phyloP scores from a whole-genome alignment of 768 basidiomycete genomes.

The Pisolithus orientalis region DNA sequence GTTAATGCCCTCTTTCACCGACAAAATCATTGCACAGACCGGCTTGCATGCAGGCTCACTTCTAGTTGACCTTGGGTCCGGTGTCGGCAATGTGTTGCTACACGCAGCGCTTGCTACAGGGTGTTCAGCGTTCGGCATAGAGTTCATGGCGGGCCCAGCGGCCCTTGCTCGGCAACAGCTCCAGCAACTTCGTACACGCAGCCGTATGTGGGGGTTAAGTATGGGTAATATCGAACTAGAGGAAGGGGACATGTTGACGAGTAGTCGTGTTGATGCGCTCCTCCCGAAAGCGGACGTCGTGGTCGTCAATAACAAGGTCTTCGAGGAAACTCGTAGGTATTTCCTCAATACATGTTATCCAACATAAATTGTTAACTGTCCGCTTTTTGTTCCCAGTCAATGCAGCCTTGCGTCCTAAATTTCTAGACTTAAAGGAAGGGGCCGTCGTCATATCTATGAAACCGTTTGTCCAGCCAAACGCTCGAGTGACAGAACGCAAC shows the following conservation, averaged over 20 bases:
- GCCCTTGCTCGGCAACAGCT: constrained; percentile 73
- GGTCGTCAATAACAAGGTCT: constrained; percentile 85
- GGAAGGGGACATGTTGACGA: constrained; percentile 81
- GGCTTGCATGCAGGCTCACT: constrained; percentile 48
- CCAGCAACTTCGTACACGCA: constrained; percentile 67
- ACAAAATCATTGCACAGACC: constrained; percentile 47
- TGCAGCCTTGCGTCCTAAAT: constrained; percentile 78
- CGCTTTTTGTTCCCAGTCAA: constrained; percentile 52
- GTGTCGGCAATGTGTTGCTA: constrained; percentile 79
- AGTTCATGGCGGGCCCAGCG: constrained; percentile 74
- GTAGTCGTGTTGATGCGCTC: constrained; percentile 58
- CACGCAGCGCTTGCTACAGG: constrained; percentile 80
- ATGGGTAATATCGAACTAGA: constrained; percentile 73
- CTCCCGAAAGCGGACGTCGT: constrained; percentile 85
- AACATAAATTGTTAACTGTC: background rate
- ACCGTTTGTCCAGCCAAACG: constrained; percentile 74
- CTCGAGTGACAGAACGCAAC: constrained; percentile 79
- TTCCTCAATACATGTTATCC: background rate
- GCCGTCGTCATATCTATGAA: constrained; percentile 85
- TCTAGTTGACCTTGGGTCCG: constrained; percentile 81
- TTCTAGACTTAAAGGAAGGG: constrained; percentile 91
- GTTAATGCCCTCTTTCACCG: constrained; percentile 69
- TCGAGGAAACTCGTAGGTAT: constrained; percentile 62
- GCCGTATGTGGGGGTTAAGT: constrained; percentile 86
- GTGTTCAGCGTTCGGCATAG: constrained; percentile 71